Percentiles rank a stretch among this genome's conserved stretches.
phyloP scores from a whole-genome alignment of 2,329 filamentous ascomycete genomes.

The Colletotrichum eremochloae region DNA sequence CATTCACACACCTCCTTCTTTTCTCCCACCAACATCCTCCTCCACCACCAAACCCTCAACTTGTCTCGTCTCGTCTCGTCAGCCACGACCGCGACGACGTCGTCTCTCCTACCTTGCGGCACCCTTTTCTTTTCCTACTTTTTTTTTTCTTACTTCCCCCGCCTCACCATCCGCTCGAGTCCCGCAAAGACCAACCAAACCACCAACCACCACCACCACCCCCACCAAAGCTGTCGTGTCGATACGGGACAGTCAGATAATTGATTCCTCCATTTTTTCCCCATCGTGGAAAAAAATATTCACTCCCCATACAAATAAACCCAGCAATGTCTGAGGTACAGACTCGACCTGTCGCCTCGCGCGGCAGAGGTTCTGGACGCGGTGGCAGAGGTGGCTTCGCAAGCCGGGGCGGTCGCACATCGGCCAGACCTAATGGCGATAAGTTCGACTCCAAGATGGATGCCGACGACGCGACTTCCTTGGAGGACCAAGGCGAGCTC shows the following conservation, averaged over 20 bases:
- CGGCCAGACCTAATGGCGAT: conserved; percentile 78
- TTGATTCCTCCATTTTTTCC: conserved; percentile 37
- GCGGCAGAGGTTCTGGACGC: conserved; percentile 91
- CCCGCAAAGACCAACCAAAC: conserved; percentile 27
- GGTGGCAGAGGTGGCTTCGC: conserved; percentile 85
- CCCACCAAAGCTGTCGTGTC: conserved; percentile 42
- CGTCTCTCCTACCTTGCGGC: conserved; percentile 38
- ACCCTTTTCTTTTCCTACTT: conserved; percentile 46
- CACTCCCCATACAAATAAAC: conserved; percentile 36
- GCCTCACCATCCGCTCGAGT: conserved; percentile 46
- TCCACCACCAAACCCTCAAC: conserved; percentile 44
- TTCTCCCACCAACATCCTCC: conserved; percentile 42
- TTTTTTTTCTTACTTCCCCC: conserved; percentile 43
- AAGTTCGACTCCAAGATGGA: conserved; percentile 67
- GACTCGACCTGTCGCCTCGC: conserved; percentile 83
- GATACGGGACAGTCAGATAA: conserved; percentile 40
- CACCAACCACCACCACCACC: background rate
- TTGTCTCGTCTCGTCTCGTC: conserved; percentile 44
- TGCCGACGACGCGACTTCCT: conserved; percentile 69
- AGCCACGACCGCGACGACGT: conserved; percentile 42
- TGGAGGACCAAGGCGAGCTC: conserved; percentile 88
- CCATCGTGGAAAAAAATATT: conserved; percentile 41
- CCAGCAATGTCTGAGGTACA: conserved; percentile 90
- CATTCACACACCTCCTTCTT: conserved; percentile 44
- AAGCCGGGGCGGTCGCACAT: conserved; percentile 78